These are phyloP conservation scores for Xylaria venustula DNA, from an alignment of 495 filamentous ascomycete species.

Conservation along the genomic window DNA sequence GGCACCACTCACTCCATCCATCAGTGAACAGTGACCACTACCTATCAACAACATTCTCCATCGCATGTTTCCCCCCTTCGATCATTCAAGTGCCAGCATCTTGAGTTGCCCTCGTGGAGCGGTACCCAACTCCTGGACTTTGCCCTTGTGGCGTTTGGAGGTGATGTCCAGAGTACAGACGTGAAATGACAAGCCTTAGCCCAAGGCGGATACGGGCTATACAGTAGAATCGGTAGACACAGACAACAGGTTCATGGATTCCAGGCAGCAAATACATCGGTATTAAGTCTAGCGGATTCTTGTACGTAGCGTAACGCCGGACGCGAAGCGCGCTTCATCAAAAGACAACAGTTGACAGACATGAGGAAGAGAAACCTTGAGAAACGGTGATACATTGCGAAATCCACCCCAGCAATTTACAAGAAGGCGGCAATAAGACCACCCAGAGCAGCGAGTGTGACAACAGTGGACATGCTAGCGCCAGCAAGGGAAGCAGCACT, in stretches of 20 bases:
- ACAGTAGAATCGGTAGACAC: too few species aligned
- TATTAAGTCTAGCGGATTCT: conserved; percentile 36
- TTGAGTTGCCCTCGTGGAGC: too few species aligned
- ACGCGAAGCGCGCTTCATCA: conserved; percentile 20
- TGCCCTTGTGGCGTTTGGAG: too few species aligned
- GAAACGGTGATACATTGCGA: neutral
- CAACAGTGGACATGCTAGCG: conserved; percentile 36
- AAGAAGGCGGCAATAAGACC: conserved; percentile 34
- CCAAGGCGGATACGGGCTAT: too few species aligned
- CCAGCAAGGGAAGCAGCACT: conserved; percentile 32
- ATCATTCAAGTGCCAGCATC: too few species aligned
- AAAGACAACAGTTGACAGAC: conserved; percentile 31
- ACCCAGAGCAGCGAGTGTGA: conserved; percentile 39
- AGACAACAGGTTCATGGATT: neutral
- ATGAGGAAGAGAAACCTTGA: conserved; percentile 21
- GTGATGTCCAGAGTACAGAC: too few species aligned
- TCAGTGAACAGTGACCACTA: too few species aligned
- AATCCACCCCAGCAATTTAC: conserved; percentile 18
- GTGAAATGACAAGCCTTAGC: too few species aligned
- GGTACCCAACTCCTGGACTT: too few species aligned
- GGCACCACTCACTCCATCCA: neutral
- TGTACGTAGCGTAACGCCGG: conserved; percentile 26
- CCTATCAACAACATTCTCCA: too few species aligned
- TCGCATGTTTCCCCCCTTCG: too few species aligned
- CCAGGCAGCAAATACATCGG: conserved; percentile 27